phyloP scores from a whole-genome alignment of 1,284 basidiomycete genomes.

The Pseudozyma tsukubaensis region DNA sequence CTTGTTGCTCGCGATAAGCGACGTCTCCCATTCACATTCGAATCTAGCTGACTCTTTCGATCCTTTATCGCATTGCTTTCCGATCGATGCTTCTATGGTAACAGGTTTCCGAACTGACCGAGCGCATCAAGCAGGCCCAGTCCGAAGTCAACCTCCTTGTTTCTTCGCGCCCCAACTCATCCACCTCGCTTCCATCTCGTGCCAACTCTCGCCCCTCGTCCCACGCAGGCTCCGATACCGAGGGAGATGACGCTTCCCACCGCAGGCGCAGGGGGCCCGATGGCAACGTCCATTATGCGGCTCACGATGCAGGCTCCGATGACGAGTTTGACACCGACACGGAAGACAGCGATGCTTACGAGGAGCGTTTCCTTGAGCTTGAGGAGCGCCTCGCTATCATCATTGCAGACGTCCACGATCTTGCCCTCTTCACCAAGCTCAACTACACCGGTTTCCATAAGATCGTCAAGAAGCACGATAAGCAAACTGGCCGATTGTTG shows the following conservation, averaged over 20 bases:
- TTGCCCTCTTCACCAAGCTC: slow-evolving; percentile 91
- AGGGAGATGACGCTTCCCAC: slow-evolving; percentile 18
- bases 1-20: too few relatives aligned
- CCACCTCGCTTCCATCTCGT: slow-evolving; percentile 54
- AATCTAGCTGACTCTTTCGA: background rate
- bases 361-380: slow-evolving; percentile 87
- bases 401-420: slow-evolving; percentile 97
- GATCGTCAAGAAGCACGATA: slow-evolving; percentile 95
- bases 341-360: slow-evolving; percentile 79
- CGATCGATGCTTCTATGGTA: too few relatives aligned
- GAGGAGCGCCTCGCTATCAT: slow-evolving; percentile 96
- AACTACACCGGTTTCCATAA: slow-evolving; percentile 97
- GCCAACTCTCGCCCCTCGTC: slow-evolving; percentile 33
- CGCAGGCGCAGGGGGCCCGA: slow-evolving; percentile 68
- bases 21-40: too few relatives aligned
- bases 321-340: slow-evolving; percentile 74
- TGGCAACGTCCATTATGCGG: slow-evolving; percentile 70
- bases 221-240: slow-evolving; percentile 40
- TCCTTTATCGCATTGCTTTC: background rate
- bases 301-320: slow-evolving; percentile 72
- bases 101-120: slow-evolving; percentile 62
- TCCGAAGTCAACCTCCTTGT: slow-evolving; percentile 66
- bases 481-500: slow-evolving; percentile 74
- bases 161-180: slow-evolving; percentile 55
- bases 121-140: slow-evolving; percentile 67